Base-by-base conservation (phyloP, 805 yeast genomes). In the Isabelozyma rhagii region DNA sequence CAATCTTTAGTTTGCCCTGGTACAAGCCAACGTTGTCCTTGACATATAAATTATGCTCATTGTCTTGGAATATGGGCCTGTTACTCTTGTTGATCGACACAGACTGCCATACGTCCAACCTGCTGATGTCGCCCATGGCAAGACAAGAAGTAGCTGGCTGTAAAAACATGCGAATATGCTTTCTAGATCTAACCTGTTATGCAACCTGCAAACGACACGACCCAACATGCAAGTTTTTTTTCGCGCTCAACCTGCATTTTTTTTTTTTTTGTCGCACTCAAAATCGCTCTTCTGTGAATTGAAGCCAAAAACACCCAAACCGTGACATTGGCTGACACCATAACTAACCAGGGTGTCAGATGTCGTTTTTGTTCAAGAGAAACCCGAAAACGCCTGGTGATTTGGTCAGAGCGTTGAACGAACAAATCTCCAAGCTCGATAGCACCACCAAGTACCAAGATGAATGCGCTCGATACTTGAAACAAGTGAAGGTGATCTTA, bases 311-410 rank as follows among this genome's bases (percentile, higher is more conserved):
- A 21, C 25, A 21, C 25, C 6, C 25, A 5, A 21, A 21, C 25
- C 25, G 25, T 21, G 25, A 21, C 25, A 21, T 21, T 21, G 25
- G 25, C 5, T 21, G 25, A 21, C 25, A 21, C 25, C 25, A 21
- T 6, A 21, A 21, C 25, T 21, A 21, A 21, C 6, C 25, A 21
- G 25, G 25, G 25, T 21, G 25, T 21, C 25, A n/a, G 39, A 90
- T 92, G 97, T 87, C 97, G 10, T 93, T 93, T 61, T 74, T 94
- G 58, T 93, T 94, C 78, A 88, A 90, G 56, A 79, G 97, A 61
- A 89, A 85, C 62, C 97, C 96, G 8, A 91, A 90, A 66, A 84
- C 97, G 0, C 96, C 97, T 2, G 80, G 81, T 15, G 99, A 93
- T 61, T 79, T 91, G 51, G 86, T 90, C 3, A 78, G 89, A 45